Percentiles rank a stretch among this genome's conserved stretches.
phyloP scores from a whole-genome alignment of 1,284 basidiomycete genomes.

The Leccinum glutinopallens region DNA sequence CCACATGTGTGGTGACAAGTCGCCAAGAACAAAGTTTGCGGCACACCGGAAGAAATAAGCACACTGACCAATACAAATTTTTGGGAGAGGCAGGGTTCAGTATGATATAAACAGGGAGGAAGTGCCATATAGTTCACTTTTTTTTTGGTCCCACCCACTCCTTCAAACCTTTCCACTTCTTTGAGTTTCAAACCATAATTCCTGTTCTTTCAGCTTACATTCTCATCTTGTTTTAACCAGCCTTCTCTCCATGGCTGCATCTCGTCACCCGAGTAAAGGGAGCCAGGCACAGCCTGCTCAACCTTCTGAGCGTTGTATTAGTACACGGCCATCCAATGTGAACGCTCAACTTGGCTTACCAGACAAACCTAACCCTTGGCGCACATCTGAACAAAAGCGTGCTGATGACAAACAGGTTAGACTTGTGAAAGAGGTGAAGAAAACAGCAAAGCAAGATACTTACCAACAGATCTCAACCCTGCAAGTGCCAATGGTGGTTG shows the following conservation, averaged over 20 bases:
- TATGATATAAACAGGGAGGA: no score
- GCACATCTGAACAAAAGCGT: neutral
- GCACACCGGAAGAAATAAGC: no score
- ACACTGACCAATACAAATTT: no score
- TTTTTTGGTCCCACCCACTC: no score
- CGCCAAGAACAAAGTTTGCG: no score
- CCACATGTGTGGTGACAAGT: no score
- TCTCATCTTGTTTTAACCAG: no score
- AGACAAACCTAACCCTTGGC: neutral
- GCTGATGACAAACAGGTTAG: neutral
- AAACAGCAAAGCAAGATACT: neutral
- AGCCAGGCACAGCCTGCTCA: neutral
- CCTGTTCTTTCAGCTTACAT: no score
- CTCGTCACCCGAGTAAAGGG: neutral
- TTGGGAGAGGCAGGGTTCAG: no score
- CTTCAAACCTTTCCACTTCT: no score
- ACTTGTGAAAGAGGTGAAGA: neutral
- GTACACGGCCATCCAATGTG: neutral
- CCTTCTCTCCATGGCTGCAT: neutral
- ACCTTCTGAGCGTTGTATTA: neutral
- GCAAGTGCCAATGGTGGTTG: neutral
- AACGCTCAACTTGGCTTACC: neutral
- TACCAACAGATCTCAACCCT: neutral
- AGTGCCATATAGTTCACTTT: no score
- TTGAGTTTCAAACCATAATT: no score